Base-by-base conservation (phyloP, 192 early-diverging fungal species). In the Coemansia sp. region DNA sequence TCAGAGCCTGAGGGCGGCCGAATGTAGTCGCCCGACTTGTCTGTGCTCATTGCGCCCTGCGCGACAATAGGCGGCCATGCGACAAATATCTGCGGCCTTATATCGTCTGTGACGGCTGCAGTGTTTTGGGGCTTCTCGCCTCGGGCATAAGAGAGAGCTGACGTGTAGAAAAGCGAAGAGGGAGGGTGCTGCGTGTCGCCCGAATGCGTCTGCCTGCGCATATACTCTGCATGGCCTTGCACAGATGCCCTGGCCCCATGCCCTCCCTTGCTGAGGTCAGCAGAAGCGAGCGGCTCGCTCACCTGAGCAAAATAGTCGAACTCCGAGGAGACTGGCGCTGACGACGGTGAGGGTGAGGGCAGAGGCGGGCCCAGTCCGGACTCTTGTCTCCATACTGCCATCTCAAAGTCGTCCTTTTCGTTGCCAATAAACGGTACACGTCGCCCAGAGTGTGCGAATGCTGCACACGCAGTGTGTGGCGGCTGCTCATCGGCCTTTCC, bases 331-430 rank as follows among this genome's bases (percentile, higher is more conserved):
- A 7, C 7, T 2, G 29, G 29, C 43, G 54, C 39, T 26, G 55
- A 37, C 2, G 37, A 19, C 4, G 36, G 3, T 18, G 21, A n/a
- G n/a, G n/a, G n/a, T n/a, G n/a, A n/a, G n/a, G n/a, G 50, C n/a
- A 8, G 12, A 10, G 70, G 70, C 56, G 70, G 64, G 3, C 70
- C 70, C 8, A 67, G 56, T 1, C 55, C 70, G 0, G 55, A 63
- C 56, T 72, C 70, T 34, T 72, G 63, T 14, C 58, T 44, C 63
- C 70, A 72, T 14, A 65, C 40, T 3, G 60, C 70, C 62, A 54
- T 48, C 14, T 67, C 70, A 55, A 43, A 66, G 4, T 48, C 19
- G 6, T 64, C 64, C 6, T 52, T 57, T 3, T 38, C 35, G 48
- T 66, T 62, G 14, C 55, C 17, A 37, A 53, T 52, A 15, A 19